phyloP scores from a whole-genome alignment of 208 protist genomes.

The Crithidia expoeki region DNA sequence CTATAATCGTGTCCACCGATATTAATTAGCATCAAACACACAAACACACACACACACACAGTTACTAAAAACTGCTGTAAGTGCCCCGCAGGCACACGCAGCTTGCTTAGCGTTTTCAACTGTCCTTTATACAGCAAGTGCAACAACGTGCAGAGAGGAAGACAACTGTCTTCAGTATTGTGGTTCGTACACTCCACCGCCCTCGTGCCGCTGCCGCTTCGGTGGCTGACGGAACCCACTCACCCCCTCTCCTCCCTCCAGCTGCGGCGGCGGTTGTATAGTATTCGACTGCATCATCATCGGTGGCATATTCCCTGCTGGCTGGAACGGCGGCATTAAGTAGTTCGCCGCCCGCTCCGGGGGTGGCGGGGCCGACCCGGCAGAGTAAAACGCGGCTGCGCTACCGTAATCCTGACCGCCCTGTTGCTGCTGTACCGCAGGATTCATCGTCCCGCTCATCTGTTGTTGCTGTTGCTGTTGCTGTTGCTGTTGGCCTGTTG shows the following conservation, averaged over 20 bases:
- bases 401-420: neutral
- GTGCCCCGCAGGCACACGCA: too few relatives aligned
- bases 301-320: constrained; percentile 8
- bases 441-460: too few relatives aligned
- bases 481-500: neutral
- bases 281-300: constrained; percentile 24
- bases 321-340: constrained; percentile 26
- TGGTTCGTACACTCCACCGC: constrained; percentile 29
- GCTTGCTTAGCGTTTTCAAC: too few relatives aligned
- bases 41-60: too few relatives aligned
- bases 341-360: constrained; percentile 30
- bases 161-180: constrained; percentile 29
- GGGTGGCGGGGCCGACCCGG: neutral
- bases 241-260: constrained; percentile 4
- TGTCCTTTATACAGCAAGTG: too few relatives aligned
- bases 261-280: neutral
- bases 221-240: constrained; percentile 34
- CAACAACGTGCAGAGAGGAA: too few relatives aligned
- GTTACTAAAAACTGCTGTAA: too few relatives aligned
- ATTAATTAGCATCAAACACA: too few relatives aligned
- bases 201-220: constrained; percentile 34
- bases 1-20: too few relatives aligned
- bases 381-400: neutral
- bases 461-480: constrained; percentile 15
- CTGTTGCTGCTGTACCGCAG: too few relatives aligned